These are phyloP conservation scores for Backusella westeae DNA, from an alignment of 192 early-diverging fungal species.

Conservation along the genomic window DNA sequence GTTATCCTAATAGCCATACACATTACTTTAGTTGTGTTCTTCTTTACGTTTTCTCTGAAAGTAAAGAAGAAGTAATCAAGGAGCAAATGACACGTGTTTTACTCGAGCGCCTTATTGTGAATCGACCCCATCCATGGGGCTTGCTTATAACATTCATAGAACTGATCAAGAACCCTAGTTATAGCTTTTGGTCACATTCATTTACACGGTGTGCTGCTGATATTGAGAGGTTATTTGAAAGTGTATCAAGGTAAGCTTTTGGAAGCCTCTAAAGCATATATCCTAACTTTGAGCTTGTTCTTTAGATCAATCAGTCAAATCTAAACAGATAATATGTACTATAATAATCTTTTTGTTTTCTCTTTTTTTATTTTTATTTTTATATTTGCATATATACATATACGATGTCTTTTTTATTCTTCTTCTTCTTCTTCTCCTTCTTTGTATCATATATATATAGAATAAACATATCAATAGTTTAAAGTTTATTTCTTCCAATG, in stretches of 20 bases:
- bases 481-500: not conserved
- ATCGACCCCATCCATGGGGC: constrained; percentile 97
- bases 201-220: constrained; percentile 73
- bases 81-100: constrained; percentile 96
- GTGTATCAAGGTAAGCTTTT: constrained; percentile 48
- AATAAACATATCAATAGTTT: not conserved
- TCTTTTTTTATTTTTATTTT: not conserved
- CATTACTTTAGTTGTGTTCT: constrained; percentile 90
- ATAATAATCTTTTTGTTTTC: not conserved
- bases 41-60: constrained; percentile 82
- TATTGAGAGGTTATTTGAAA: constrained; percentile 77
- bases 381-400: not conserved
- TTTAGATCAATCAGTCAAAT: constrained; percentile 39
- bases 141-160: constrained; percentile 97
- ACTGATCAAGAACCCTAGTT: constrained; percentile 85
- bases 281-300: not conserved
- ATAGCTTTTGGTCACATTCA: constrained; percentile 58
- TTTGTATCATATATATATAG: not conserved
- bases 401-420: not conserved
- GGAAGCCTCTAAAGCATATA: not conserved
- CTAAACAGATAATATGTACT: constrained; percentile 14
- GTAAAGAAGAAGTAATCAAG: constrained; percentile 74
- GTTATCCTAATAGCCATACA: constrained; percentile 97
- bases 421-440: not conserved
- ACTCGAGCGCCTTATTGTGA: constrained; percentile 92